Base-by-base conservation (phyloP, 805 yeast species). In the Priceomyces fermenticarens region DNA sequence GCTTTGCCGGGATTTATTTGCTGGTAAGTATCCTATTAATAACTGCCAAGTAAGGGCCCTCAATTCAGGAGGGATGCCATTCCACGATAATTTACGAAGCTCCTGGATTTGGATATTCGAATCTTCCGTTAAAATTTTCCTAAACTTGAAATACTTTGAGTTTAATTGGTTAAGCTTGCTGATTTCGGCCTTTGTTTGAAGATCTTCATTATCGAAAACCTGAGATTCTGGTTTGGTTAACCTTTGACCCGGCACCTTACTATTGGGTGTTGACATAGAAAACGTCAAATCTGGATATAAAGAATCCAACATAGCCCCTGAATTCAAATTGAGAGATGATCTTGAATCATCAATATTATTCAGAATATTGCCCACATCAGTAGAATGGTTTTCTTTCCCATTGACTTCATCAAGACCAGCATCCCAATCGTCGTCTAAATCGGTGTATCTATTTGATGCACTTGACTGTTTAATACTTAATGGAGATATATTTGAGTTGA, bases 351-450 rank as follows among this genome's bases (percentile, higher is more conserved):
- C 57, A 5, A 11, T 28, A 14, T 45, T 58, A 45, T 41, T 40
- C 35, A 57, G 51, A 28, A 62, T 42, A 23, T 59, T 47, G 37
- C 55, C 52, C 28, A 35, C 45, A 10, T 45, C 43, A 32, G 43
- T 44, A 14, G 44, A 42, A 11, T 36, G 33, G 30, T 33, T 35
- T 31, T 38, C 34, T 35, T 41, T 23, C 30, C 46, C 36, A 26
- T 53, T 42, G 25, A 57, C 60, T 31, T 60, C 81, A 33, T 81
- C 83, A 10, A 91, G 50, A 13, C 63, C 72, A 13, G 78, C 95
- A 59, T 88, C 91, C 97, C 97, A 89, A 61, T 88, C 97, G 51
- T 86, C 95, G 58, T 89, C 96, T 42, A 83, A 66, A 56, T 89
- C 96, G 33, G 80, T 69, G 55, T 83, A 84, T 42, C 53, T 48